Percentiles rank a stretch among this genome's conserved stretches.
Conservation (phyloP, 2,329 filamentous ascomycete genomes). For the Colletotrichum gigasporum region DNA sequence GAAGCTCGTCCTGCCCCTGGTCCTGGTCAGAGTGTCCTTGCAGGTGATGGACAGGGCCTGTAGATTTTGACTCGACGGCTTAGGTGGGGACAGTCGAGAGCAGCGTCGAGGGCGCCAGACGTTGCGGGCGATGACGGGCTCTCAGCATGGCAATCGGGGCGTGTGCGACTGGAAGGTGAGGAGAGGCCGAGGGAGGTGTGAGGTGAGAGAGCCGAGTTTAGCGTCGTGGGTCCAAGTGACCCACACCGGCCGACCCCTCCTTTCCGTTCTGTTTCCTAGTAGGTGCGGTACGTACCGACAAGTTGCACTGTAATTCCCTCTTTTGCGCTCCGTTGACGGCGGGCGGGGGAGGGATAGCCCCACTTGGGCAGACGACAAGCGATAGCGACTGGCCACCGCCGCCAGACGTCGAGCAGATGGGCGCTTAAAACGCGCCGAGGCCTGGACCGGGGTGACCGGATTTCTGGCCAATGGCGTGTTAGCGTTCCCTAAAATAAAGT, state of each 20-base stretch:
- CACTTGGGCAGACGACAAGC: slow-evolving; percentile 24
- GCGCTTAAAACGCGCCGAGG: slow-evolving; percentile 29
- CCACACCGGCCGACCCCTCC: slow-evolving; percentile 8
- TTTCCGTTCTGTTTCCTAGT: slow-evolving; percentile 13
- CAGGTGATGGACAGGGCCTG: slow-evolving; percentile 27
- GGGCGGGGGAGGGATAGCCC: background rate
- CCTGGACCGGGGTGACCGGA: slow-evolving; percentile 2
- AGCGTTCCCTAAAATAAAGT: slow-evolving; percentile 36
- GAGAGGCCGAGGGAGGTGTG: slow-evolving; percentile 11
- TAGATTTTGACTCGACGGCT: slow-evolving; percentile 17
- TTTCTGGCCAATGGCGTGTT: slow-evolving; percentile 39
- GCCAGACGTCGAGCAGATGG: slow-evolving; percentile 9
- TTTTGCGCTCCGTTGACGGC: slow-evolving; percentile 23
- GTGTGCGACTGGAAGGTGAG: slow-evolving; percentile 1
- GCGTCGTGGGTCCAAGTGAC: slow-evolving; percentile 2
- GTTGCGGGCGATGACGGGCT: slow-evolving; percentile 6
- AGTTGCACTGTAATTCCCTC: slow-evolving; percentile 1
- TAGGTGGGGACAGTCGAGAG: background rate
- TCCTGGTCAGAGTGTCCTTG: slow-evolving; percentile 18
- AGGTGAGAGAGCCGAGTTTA: slow-evolving; percentile 26
- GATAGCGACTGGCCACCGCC: slow-evolving; percentile 14
- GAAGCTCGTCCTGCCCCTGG: slow-evolving; percentile 28
- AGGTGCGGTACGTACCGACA: too few species aligned
- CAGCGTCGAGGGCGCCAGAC: background rate
- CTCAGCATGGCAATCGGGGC: background rate